Base-by-base conservation (phyloP, 768 basidiomycete genomes). In the Tylopilus rubrobrunneus region DNA sequence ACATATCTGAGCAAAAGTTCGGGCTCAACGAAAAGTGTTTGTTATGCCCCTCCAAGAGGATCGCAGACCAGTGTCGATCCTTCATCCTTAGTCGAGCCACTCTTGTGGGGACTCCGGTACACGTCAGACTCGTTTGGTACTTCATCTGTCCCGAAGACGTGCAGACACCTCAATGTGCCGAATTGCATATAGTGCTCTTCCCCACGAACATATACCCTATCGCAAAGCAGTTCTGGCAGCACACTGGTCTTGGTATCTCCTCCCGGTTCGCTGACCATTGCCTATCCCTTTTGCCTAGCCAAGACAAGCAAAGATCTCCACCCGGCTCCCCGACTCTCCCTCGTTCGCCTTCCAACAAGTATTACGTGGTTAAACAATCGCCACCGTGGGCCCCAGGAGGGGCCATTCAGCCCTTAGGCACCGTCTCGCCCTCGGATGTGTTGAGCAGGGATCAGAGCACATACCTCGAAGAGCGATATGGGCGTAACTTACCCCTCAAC, bases 171-270 rank as follows among this genome's bases (percentile, higher is more conserved):
- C 58, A 65, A 45, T 73, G 78, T 57, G 71, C 81, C 37, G 84
- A 89, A 53, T 77, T 99, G 1, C 86, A 96, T 67, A 89, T 95
- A 58, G 85, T 86, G 2, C 72, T 99, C 15, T 91, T 94, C 66
- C 83, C 86, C 7, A 68, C 73, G 3, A 77, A 82, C 5, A 69
- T 79, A 4, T 85, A 79, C 61, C 63, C 78, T 9, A 67, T 86
- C 7, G 92, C 91, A 8, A 96, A 90, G 67, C 80, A 92, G 68
- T 98, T 95, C 71, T 98, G 96, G 96, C 95, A 98, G 61, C 96
- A 98, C 67, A 84, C 88, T 0, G 96, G 96, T 0, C 74, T 88
- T 54, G 94, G 95, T 1, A 85, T 99, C 39, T 92, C 89, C 4
- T 93, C 90, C 56, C 85, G 96, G 7, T 72, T 88, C 19, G 93